A percentile compares a stretch with the other conserved stretches of the same genome.
Evolutionary conservation across 1,284 basidiomycete species (phyloP).

Genomic region (Psilocybe mexicana): DNA sequence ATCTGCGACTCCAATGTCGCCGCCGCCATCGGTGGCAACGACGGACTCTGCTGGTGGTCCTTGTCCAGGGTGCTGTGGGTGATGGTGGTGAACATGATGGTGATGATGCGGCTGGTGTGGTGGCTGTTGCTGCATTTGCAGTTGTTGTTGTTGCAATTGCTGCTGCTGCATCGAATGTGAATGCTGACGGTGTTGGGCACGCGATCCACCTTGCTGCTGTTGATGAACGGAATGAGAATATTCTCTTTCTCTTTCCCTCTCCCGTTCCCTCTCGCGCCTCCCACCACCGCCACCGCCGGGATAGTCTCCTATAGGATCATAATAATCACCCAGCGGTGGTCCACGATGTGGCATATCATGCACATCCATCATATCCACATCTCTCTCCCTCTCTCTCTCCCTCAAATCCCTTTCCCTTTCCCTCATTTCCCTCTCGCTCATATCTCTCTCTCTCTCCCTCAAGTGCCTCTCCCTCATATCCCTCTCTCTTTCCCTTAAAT

Average conservation of each 20-base stretch:
- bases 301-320: neutral
- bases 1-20: neutral
- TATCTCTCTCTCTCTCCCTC: neutral
- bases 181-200: neutral
- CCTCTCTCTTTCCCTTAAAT: slow-evolving; percentile 6
- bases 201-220: slow-evolving; percentile 4
- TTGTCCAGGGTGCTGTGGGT: neutral
- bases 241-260: slow-evolving; percentile 14
- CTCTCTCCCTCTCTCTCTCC: slow-evolving; percentile 18
- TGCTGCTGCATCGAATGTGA: neutral
- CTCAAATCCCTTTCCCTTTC: slow-evolving; percentile 24
- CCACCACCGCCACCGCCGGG: slow-evolving; percentile 1
- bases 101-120: slow-evolving; percentile 9
- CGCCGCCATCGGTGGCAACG: neutral
- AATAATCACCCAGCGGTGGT: neutral
- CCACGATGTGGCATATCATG: neutral
- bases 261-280: slow-evolving; percentile 1
- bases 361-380: slow-evolving; percentile 6
- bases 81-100: neutral
- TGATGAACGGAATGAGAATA: slow-evolving; percentile 5
- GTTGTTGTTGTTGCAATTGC: slow-evolving; percentile 9
- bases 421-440: slow-evolving; percentile 17
- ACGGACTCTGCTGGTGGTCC: neutral
- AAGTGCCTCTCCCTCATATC: slow-evolving; percentile 8
- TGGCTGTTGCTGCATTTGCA: slow-evolving; percentile 6